These are phyloP conservation scores for Pythium phragmitis DNA, from an alignment of 352 stramenopile species.

Conservation along the genomic window DNA sequence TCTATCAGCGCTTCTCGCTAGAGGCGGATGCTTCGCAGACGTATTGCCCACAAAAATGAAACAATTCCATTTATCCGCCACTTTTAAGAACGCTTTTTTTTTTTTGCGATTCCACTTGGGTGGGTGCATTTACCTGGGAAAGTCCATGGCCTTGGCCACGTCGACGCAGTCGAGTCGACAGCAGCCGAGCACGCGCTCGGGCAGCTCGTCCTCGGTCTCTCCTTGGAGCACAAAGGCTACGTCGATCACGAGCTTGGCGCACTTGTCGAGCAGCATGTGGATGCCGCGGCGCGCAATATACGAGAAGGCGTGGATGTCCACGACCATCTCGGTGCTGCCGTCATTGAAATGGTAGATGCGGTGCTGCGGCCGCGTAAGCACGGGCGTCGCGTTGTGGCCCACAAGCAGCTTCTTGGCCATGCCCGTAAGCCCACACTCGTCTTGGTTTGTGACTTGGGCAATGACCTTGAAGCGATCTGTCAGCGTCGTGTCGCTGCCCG, in stretches of 20 bases:
- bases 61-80: background rate
- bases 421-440: slow-evolving; percentile 76
- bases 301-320: slow-evolving; percentile 82
- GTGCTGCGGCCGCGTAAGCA: slow-evolving; percentile 83
- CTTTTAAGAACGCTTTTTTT: background rate
- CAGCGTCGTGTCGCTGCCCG: slow-evolving; percentile 57
- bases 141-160: slow-evolving; percentile 53
- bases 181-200: slow-evolving; percentile 83
- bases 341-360: slow-evolving; percentile 77
- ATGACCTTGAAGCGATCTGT: slow-evolving; percentile 88
- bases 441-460: slow-evolving; percentile 80
- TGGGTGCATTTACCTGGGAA: slow-evolving; percentile 33
- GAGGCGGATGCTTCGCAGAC: background rate
- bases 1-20: too few species aligned
- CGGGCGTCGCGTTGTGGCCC: slow-evolving; percentile 79
- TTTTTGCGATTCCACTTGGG: background rate
- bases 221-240: slow-evolving; percentile 86
- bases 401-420: slow-evolving; percentile 76
- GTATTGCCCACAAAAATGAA: background rate
- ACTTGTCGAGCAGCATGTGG: slow-evolving; percentile 78
- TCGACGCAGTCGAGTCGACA: slow-evolving; percentile 78
- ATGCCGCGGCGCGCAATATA: slow-evolving; percentile 83
- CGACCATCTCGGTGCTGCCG: slow-evolving; percentile 69
- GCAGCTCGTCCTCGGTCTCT: slow-evolving; percentile 84
- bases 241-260: slow-evolving; percentile 80